Conservation (phyloP, 768 basidiomycete genomes). For the Agrocybe chaxingu region DNA sequence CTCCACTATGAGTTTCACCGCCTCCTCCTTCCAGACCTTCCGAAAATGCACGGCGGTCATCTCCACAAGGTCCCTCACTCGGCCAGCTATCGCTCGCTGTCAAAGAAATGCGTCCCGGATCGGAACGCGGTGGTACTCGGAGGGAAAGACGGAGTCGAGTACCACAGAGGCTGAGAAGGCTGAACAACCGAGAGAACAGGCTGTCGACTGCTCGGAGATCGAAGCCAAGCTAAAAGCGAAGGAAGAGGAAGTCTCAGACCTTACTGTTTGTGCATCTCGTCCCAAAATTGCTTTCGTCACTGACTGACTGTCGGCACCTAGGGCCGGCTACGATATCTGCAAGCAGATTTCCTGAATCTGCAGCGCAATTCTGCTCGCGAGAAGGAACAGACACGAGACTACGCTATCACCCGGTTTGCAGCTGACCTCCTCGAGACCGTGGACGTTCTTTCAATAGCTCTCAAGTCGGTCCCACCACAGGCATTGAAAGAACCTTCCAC, state of each 20-base stretch:
- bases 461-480: conserved; percentile 70
- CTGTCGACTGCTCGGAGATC: conserved; percentile 25
- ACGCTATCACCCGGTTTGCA: conserved; percentile 90
- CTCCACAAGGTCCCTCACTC: conserved; percentile 37
- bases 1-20: conserved; percentile 45
- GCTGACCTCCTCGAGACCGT: conserved; percentile 85
- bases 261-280: conserved; percentile 56
- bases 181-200: conserved; percentile 25
- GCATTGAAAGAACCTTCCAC: conserved; percentile 27
- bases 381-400: conserved; percentile 89
- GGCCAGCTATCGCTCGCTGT: conserved; percentile 33
- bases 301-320: conserved; percentile 25
- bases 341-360: conserved; percentile 94
- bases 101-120: conserved; percentile 23
- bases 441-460: conserved; percentile 83
- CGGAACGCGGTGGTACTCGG: conserved; percentile 55
- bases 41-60: conserved; percentile 59
- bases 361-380: conserved; percentile 90
- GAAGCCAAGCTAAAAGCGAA: conserved; percentile 74
- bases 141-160: conserved; percentile 36
- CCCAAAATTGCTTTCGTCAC: conserved; percentile 6
- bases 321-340: conserved; percentile 87
- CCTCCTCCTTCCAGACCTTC: conserved; percentile 48
- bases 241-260: conserved; percentile 76
- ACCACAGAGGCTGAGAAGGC: conserved; percentile 19